Base-by-base conservation (phyloP, 192 early-diverging fungal genomes). In the Spizellomyces sp. region DNA sequence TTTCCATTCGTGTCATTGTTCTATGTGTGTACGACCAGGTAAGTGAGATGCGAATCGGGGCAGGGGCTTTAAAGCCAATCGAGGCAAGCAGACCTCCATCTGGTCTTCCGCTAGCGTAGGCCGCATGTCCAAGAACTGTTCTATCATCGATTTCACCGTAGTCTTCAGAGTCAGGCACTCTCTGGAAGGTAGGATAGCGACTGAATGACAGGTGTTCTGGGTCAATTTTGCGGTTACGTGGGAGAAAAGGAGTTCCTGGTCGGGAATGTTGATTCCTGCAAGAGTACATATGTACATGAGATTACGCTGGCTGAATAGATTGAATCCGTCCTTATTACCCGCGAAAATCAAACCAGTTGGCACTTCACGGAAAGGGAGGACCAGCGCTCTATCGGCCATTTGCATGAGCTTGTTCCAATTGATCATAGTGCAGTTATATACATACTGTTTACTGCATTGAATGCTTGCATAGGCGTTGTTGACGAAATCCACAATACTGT, bases 291-390 rank as follows among this genome's bases (percentile, higher is more conserved):
- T 2, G 50, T 19, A 36, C 0, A 36, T 36, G 27, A 36, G 12
- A 19, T 54, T 54, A 22, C 22, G 21, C 19, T 9, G 15, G 72
- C 48, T 54, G 19, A 46, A 21, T 4, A 15, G 43, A 10, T 66
- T 19, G 48, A 45, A 57, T 44, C 47, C 6, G 21, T 8, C 10
- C 8, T 45, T n/a, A 17, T 73, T 79, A 67, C 90, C 90, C 0
- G 90, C 85, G 79, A 92, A 91, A 2, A 90, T 81, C 4, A 94
- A 77, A 4, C 84, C 92, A 15, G 92, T 87, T 0, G 92, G 86
- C 44, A 92, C 75, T 68, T 94, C 91, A 50, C 84, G 80, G 68
- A 83, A 86, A 4, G 89, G 77, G 71, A 64, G 59, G 8, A 9
- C n/a, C 9, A 62, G n/a, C 10, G 15, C 5, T 19, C 54, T 9